A percentile compares a stretch with the other conserved stretches of the same genome.
Conservation (phyloP, 2,329 filamentous ascomycete genomes). For the Apiospora koreana region DNA sequence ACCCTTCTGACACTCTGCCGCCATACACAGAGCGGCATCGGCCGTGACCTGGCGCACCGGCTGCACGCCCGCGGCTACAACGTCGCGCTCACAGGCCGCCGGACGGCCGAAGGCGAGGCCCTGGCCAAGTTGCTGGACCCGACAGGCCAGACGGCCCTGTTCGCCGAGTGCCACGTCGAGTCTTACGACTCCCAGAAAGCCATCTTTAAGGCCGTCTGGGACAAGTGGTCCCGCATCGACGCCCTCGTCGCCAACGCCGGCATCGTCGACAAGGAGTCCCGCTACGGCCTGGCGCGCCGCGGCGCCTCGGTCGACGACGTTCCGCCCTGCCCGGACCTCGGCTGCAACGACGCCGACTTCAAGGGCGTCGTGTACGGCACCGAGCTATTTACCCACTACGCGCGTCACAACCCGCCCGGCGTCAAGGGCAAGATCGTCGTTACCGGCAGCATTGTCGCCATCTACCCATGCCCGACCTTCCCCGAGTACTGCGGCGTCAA, state of each 20-base stretch:
- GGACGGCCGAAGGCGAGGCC: constrained; percentile 4
- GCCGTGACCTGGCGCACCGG: constrained; percentile 10
- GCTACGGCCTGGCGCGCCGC: constrained; percentile 17
- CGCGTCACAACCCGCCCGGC: constrained; percentile 18
- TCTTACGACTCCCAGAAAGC: constrained; percentile 17
- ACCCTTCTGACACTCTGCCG: neutral
- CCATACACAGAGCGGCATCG: neutral
- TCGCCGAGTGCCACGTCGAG: constrained; percentile 18
- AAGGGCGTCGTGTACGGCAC: constrained; percentile 22
- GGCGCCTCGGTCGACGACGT: constrained; percentile 14
- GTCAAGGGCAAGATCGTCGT: constrained; percentile 19
- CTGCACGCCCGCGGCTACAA: constrained; percentile 14
- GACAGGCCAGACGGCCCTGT: constrained; percentile 16
- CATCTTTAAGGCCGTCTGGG: constrained; percentile 19
- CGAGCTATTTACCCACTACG: constrained; percentile 20
- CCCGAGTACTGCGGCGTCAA: constrained; percentile 21
- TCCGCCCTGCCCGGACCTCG: constrained; percentile 18
- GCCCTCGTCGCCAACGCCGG: constrained; percentile 21
- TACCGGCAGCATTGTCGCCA: constrained; percentile 18
- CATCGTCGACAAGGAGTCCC: constrained; percentile 17
- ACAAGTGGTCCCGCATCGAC: constrained; percentile 18
- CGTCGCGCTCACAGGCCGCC: constrained; percentile 10
- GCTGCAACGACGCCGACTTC: constrained; percentile 19
- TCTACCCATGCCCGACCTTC: constrained; percentile 18
- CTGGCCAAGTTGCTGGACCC: neutral